Conservation (phyloP, 345 rosid genomes). For the Toxicodendron radicans region DNA sequence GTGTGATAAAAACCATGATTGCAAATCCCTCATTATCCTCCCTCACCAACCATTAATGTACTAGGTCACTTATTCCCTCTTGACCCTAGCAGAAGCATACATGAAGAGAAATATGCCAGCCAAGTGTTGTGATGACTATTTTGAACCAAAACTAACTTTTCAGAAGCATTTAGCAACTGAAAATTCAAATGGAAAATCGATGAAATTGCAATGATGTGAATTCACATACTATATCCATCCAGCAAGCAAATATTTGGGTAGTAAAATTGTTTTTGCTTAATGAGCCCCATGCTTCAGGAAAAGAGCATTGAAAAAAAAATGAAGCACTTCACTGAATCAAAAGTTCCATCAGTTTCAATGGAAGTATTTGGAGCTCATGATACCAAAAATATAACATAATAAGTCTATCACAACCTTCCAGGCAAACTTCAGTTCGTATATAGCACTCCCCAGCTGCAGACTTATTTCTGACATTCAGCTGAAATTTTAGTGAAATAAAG, state of each 20-base stretch:
- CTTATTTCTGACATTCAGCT: slow-evolving; percentile 93
- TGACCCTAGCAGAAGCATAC: neutral
- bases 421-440: slow-evolving; percentile 84
- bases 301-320: slow-evolving; percentile 4
- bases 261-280: slow-evolving; percentile 10
- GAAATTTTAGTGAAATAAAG: slow-evolving; percentile 35
- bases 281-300: slow-evolving; percentile 14
- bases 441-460: slow-evolving; percentile 95
- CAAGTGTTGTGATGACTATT: neutral
- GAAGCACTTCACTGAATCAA: neutral
- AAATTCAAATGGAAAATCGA: neutral
- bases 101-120: neutral
- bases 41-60: neutral
- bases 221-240: slow-evolving; percentile 6
- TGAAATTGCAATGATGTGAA: neutral
- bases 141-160: neutral
- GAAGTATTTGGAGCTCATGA: slow-evolving; percentile 8
- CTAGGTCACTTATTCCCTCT: neutral
- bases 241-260: neutral
- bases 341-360: neutral
- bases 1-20: too few relatives aligned
- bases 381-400: slow-evolving; percentile 8
- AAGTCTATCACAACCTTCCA: slow-evolving; percentile 66
- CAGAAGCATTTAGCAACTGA: neutral
- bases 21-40: neutral